Percentiles rank a stretch among this genome's conserved stretches.
These are phyloP conservation scores for Casuarina equisetifolia DNA, from an alignment of 306 rosid genomes.

Conservation along the genomic window DNA sequence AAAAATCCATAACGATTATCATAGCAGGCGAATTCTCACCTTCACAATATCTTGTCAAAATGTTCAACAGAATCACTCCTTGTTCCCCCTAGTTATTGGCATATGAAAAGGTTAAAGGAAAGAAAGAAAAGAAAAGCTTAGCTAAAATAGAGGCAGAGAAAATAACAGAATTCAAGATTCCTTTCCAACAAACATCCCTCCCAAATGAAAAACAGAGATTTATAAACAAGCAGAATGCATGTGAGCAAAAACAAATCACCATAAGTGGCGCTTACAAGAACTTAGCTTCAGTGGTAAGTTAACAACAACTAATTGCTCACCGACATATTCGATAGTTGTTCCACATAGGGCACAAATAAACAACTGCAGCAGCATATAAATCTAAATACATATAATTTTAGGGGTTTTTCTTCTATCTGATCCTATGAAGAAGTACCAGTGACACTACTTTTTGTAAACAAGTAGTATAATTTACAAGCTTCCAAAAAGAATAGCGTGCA, in stretches of 20 bases:
- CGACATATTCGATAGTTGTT: background rate
- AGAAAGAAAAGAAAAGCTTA: background rate
- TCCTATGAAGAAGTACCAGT: background rate
- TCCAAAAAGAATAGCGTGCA: background rate
- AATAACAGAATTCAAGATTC: background rate
- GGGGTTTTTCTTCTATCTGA: background rate
- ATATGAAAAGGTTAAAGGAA: background rate
- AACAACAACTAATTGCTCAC: background rate
- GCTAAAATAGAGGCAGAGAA: background rate
- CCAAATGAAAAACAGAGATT: background rate
- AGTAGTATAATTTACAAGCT: background rate
- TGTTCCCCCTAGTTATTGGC: conserved; percentile 35
- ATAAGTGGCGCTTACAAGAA: too few relatives aligned
- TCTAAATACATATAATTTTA: background rate
- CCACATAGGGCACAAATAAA: background rate
- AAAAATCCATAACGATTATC: background rate
- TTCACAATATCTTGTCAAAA: conserved; percentile 41
- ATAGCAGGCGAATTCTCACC: conserved; percentile 31
- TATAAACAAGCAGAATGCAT: background rate
- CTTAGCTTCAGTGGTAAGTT: background rate
- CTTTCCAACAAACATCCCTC: background rate
- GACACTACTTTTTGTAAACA: background rate
- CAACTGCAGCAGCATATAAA: background rate
- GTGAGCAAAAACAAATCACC: too few relatives aligned
- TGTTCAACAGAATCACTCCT: conserved; percentile 39